Conservation (phyloP, 1,284 basidiomycete genomes). For the Sporisorium iseilematis-ciliati region DNA sequence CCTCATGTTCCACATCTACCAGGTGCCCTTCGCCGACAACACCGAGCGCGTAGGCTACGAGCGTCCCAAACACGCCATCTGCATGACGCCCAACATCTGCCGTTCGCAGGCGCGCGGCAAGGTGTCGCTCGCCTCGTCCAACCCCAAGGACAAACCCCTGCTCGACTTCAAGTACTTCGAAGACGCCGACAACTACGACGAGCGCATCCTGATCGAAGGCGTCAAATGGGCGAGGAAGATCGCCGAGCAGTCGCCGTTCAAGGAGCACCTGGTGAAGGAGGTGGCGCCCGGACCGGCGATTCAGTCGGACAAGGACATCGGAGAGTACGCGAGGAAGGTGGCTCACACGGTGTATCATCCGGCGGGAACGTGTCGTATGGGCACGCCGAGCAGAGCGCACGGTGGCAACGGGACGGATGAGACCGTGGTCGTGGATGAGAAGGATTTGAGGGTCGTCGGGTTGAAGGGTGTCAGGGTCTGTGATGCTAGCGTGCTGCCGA, state of each 20-base stretch:
- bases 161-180: slow-evolving; percentile 74
- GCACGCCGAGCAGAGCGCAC: slow-evolving; percentile 42
- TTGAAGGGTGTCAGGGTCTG: slow-evolving; percentile 63
- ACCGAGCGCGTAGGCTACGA: slow-evolving; percentile 68
- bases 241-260: slow-evolving; percentile 72
- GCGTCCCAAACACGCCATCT: slow-evolving; percentile 69
- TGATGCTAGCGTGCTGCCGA: slow-evolving; percentile 68
- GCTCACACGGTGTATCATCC: slow-evolving; percentile 71
- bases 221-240: slow-evolving; percentile 74
- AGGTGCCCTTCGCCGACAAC: slow-evolving; percentile 67
- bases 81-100: slow-evolving; percentile 70
- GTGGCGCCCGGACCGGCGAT: slow-evolving; percentile 69
- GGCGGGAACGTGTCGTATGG: slow-evolving; percentile 69
- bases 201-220: slow-evolving; percentile 72
- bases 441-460: slow-evolving; percentile 62
- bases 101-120: slow-evolving; percentile 71
- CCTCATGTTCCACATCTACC: slow-evolving; percentile 70
- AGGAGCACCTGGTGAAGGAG: slow-evolving; percentile 70
- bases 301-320: slow-evolving; percentile 66
- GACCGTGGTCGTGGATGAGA: slow-evolving; percentile 65
- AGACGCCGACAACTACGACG: slow-evolving; percentile 72
- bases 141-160: slow-evolving; percentile 71
- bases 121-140: slow-evolving; percentile 70
- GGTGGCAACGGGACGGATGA: slow-evolving; percentile 48
- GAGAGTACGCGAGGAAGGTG: slow-evolving; percentile 66